These are phyloP conservation scores for Aspergillus oerlinghausenensis DNA, from an alignment of 2,329 filamentous ascomycete genomes.

Conservation along the genomic window DNA sequence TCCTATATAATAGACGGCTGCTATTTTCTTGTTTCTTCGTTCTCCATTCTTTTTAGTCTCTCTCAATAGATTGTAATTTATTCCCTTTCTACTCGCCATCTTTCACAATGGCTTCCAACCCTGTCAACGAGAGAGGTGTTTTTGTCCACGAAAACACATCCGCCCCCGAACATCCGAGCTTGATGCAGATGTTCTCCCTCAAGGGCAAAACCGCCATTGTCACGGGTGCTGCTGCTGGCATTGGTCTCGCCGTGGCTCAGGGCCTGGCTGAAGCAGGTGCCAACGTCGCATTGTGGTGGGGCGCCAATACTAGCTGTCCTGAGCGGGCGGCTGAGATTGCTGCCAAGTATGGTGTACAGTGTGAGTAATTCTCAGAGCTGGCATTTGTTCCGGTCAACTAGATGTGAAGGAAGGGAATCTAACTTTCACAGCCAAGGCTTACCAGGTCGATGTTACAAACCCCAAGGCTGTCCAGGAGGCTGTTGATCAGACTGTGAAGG, in stretches of 20 bases:
- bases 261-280: slow-evolving; percentile 66
- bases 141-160: slow-evolving; percentile 58
- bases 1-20: slow-evolving; percentile 3
- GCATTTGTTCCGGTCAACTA: background rate
- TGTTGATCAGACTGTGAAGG: slow-evolving; percentile 44
- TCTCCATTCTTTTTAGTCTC: background rate
- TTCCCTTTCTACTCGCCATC: background rate
- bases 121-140: slow-evolving; percentile 38
- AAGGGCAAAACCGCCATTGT: slow-evolving; percentile 67
- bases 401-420: background rate
- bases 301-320: slow-evolving; percentile 62
- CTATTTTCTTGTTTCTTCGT: background rate
- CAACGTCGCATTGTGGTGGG: slow-evolving; percentile 69
- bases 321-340: slow-evolving; percentile 60
- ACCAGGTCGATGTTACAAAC: slow-evolving; percentile 46
- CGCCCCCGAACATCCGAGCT: slow-evolving; percentile 41
- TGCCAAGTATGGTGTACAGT: slow-evolving; percentile 61
- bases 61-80: background rate
- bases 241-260: slow-evolving; percentile 61
- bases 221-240: slow-evolving; percentile 65
- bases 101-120: slow-evolving; percentile 31
- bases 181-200: slow-evolving; percentile 64
- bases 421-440: slow-evolving; percentile 41
- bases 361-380: slow-evolving; percentile 22
- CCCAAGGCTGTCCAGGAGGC: slow-evolving; percentile 38